Percentiles rank a stretch among this genome's conserved stretches.
Conservation (phyloP, 257 asterid genomes). For the Salvia rosmarinus region DNA sequence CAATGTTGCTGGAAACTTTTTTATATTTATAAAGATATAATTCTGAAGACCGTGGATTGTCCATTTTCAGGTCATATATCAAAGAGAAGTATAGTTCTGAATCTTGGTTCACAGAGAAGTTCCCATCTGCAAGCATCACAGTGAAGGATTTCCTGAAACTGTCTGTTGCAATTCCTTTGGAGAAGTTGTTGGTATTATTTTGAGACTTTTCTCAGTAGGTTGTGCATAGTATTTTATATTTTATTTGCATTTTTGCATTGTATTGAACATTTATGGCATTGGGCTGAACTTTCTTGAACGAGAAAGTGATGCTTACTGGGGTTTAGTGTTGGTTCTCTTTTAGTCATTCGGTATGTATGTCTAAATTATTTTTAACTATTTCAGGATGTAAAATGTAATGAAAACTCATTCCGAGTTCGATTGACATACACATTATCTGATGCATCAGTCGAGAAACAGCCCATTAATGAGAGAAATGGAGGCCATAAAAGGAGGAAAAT, state of each 20-base stretch:
- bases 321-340: slow-evolving; percentile 19
- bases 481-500: slow-evolving; percentile 78
- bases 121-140: slow-evolving; percentile 42
- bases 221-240: background rate
- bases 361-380: slow-evolving; percentile 35
- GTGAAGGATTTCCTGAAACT: slow-evolving; percentile 72
- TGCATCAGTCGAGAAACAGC: slow-evolving; percentile 44
- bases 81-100: slow-evolving; percentile 60
- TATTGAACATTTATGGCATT: background rate
- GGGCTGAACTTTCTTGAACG: background rate
- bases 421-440: slow-evolving; percentile 56
- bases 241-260: background rate
- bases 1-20: background rate
- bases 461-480: slow-evolving; percentile 46
- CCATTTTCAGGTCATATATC: slow-evolving; percentile 62
- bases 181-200: slow-evolving; percentile 61
- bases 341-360: slow-evolving; percentile 18
- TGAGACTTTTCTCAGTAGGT: slow-evolving; percentile 14
- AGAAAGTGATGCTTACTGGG: slow-evolving; percentile 29
- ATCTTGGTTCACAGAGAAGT: slow-evolving; percentile 56
- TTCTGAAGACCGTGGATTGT: background rate
- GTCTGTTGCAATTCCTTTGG: slow-evolving; percentile 59
- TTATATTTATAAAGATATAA: slow-evolving; percentile 6
- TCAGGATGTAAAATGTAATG: slow-evolving; percentile 66
- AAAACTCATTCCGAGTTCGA: slow-evolving; percentile 64